Evolutionary conservation across 768 basidiomycete species (phyloP).

Genomic region (Tulasnella sp.): DNA sequence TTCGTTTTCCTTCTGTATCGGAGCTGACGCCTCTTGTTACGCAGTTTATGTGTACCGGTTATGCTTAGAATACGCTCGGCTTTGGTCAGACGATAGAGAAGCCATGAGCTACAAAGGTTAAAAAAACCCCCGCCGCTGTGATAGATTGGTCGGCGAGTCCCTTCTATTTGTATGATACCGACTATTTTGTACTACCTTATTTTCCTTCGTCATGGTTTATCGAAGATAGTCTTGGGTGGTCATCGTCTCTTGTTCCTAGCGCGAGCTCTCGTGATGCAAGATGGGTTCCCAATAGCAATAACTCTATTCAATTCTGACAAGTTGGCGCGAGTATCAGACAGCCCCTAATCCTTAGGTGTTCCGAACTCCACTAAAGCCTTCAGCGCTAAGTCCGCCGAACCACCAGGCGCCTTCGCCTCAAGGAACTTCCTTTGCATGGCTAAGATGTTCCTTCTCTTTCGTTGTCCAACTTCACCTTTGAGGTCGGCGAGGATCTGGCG

Average conservation of each 20-base stretch:
- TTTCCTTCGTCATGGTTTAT: background rate
- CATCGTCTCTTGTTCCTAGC: background rate
- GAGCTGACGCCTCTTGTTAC: background rate
- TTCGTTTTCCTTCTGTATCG: no score
- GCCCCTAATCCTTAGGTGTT: background rate
- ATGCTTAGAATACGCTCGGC: conserved; percentile 78
- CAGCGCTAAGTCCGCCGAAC: background rate
- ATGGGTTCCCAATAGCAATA: no score
- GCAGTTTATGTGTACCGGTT: conserved; percentile 83
- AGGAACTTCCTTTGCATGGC: background rate
- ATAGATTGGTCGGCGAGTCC: background rate
- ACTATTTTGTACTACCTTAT: background rate
- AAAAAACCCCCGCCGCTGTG: background rate
- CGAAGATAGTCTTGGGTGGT: background rate
- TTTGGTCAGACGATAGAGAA: conserved; percentile 79
- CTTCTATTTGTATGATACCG: background rate
- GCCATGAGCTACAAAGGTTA: conserved; percentile 32
- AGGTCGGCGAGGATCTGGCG: background rate
- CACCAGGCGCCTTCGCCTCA: background rate
- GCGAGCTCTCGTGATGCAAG: no score
- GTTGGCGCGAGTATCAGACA: no score
- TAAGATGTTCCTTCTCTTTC: conserved; percentile 2
- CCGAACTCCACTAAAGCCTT: background rate
- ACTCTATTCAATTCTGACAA: no score
- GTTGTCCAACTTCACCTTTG: background rate